Conservation (phyloP, 345 rosid genomes). For the Hibiscus syriacus region DNA sequence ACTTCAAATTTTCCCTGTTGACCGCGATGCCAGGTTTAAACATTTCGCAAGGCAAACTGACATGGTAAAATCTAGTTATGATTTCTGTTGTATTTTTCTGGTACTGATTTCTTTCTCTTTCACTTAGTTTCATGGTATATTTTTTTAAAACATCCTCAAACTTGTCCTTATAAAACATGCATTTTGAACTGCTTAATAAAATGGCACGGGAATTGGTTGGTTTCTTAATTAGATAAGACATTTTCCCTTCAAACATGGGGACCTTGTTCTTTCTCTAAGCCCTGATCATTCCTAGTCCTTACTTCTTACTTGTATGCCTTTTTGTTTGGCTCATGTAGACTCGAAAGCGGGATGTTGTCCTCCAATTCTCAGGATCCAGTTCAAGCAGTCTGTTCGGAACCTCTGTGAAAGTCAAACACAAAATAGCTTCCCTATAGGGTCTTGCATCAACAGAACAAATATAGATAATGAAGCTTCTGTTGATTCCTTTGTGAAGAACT, state of each 20-base stretch:
- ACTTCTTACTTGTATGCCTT: not conserved
- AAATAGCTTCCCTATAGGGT: slow-evolving; percentile 75
- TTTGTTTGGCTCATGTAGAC: slow-evolving; percentile 33
- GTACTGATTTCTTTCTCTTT: no score
- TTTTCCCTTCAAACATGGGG: no score
- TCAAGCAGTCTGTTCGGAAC: slow-evolving; percentile 37
- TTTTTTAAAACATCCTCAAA: no score
- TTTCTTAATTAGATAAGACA: no score
- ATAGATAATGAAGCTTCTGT: slow-evolving; percentile 90
- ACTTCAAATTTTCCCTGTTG: slow-evolving; percentile 77
- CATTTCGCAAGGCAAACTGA: slow-evolving; percentile 54
- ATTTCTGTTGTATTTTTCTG: slow-evolving; percentile 2
- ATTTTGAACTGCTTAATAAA: no score
- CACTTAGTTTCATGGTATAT: no score
- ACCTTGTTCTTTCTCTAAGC: no score
- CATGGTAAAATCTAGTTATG: slow-evolving; percentile 35
- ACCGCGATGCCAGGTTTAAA: slow-evolving; percentile 49
- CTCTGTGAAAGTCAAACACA: slow-evolving; percentile 49
- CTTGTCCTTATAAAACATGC: no score
- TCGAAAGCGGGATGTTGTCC: slow-evolving; percentile 68
- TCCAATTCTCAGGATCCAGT: slow-evolving; percentile 52
- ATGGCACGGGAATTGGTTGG: no score
- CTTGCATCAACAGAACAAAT: slow-evolving; percentile 75
- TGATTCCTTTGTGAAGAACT: slow-evolving; percentile 58
- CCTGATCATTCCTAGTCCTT: not conserved